phyloP scores from a whole-genome alignment of 1,284 basidiomycete species.

The Melampsora americana region DNA sequence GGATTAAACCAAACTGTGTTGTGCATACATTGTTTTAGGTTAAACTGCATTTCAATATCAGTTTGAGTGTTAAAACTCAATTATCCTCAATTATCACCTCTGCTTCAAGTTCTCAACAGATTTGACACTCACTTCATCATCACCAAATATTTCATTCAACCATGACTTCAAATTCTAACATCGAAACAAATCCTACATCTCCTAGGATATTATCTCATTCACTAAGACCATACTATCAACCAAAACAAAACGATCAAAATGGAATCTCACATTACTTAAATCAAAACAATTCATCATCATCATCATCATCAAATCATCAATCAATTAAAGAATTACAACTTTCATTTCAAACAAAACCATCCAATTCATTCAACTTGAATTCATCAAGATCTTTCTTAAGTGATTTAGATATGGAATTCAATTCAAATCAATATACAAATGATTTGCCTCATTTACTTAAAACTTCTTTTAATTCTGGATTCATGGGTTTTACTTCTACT shows the following conservation, averaged over 20 bases:
- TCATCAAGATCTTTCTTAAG: conserved; percentile 4
- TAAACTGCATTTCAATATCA: too few relatives aligned
- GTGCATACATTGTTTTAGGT: too few relatives aligned
- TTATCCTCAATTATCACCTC: too few relatives aligned
- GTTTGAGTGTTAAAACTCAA: too few relatives aligned
- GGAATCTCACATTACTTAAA: conserved; percentile 1
- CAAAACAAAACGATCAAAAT: conserved; percentile 11
- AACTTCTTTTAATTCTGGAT: conserved; percentile 64
- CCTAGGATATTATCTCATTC: neutral
- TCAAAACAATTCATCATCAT: neutral
- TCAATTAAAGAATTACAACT: neutral
- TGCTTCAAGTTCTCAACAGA: too few relatives aligned
- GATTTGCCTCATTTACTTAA: conserved; percentile 55
- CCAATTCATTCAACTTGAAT: neutral
- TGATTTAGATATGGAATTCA: conserved; percentile 25
- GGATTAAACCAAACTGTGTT: too few relatives aligned
- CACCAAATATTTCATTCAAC: neutral
- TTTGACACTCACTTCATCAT: too few relatives aligned
- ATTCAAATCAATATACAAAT: neutral
- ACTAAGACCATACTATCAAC: conserved; percentile 29
- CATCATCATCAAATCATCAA: neutral
- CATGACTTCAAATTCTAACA: neutral
- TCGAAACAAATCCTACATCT: neutral
- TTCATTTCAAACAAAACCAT: neutral
- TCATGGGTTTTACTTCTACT: conserved; percentile 74